Evolutionary conservation across 331 rosid species (phyloP).

Genomic region (Pyrus hybrid): DNA sequence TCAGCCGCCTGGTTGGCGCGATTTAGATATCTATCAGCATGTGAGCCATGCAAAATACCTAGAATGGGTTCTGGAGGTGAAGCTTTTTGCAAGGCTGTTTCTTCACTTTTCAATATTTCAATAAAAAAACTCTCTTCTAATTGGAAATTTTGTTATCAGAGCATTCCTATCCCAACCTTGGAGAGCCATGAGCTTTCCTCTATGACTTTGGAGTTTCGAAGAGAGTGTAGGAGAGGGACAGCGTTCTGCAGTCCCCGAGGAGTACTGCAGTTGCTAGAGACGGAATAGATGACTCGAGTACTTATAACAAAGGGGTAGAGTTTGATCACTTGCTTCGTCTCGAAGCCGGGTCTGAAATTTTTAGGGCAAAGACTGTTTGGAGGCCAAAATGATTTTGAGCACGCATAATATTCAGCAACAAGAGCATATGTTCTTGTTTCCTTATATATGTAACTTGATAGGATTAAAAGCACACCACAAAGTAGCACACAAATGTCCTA

Average conservation of each 20-base stretch:
- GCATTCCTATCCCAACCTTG: background rate
- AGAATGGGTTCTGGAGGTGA: constrained; percentile 35
- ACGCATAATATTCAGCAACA: background rate
- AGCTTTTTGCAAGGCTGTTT: background rate
- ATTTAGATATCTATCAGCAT: constrained; percentile 31
- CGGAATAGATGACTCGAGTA: background rate
- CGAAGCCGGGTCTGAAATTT: constrained; percentile 17
- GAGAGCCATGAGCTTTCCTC: background rate
- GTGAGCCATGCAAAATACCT: constrained; percentile 32
- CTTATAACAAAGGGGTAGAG: background rate
- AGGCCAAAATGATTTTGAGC: background rate
- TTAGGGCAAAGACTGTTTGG: constrained; percentile 14
- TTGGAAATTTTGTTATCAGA: background rate
- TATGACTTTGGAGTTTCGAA: constrained; percentile 9
- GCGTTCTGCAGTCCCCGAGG: background rate
- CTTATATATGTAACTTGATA: too few relatives aligned
- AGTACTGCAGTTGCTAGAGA: background rate
- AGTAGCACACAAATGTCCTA: too few relatives aligned
- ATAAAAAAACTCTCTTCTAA: background rate
- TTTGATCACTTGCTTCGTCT: constrained; percentile 1
- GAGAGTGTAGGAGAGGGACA: constrained; percentile 1
- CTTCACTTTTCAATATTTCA: too few relatives aligned
- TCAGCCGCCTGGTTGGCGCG: constrained; percentile 30
- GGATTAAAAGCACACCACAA: too few relatives aligned
- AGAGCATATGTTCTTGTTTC: too few relatives aligned